Base-by-base conservation (phyloP, 2,329 filamentous ascomycete genomes). In the Chaetomium strumarium region DNA sequence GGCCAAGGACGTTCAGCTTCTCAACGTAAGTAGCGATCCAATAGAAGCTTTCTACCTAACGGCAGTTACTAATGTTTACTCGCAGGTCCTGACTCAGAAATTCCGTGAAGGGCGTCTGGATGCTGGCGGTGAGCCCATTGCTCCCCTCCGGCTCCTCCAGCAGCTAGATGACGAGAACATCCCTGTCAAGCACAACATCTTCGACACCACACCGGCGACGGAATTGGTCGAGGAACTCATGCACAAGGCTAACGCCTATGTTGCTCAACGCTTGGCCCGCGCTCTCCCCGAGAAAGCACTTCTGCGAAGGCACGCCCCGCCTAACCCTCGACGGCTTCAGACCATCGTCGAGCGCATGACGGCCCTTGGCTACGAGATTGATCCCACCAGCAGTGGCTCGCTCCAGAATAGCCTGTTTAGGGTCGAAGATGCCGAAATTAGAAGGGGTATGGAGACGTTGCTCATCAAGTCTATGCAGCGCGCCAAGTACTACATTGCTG, bases 131-230 rank as follows among this genome's bases (percentile, higher is more conserved):
- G 83, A 87, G 58, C 83, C 87, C 12, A 88, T 96, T 62, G 87
- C 91, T 33, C 85, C 92, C 38, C 81, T 99, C 48, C 87, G 93
- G 52, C 79, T 99, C 43, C 76, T 97, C 56, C 90, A 96, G 70
- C 91, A 96, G 72, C 79, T 97, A 38, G 93, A 99, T 62, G 93
- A 99, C 62, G 93, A 99, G 76, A 97, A 97, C 69, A 90, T 96
- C 49, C 93, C 92, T 2, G 91, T 97, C 38, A 90, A 96, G 73
- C 83, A 90, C 68, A 99, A 97, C 73, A 88, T 99, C 59, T 99
- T 97, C 65, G 86, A 96, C 68, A 92, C 89, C 30, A 90, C 89
- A 12, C 78, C 85, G 10, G 89, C 91, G 2, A 90, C 95, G 58
- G 92, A 97, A 72, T 81, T 97, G 58, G 89, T 96, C 41, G 93